A percentile compares a stretch with the other conserved stretches of the same genome.
phyloP scores from a whole-genome alignment of 75 land plant genomes.

The Cupressus sempervirens region DNA sequence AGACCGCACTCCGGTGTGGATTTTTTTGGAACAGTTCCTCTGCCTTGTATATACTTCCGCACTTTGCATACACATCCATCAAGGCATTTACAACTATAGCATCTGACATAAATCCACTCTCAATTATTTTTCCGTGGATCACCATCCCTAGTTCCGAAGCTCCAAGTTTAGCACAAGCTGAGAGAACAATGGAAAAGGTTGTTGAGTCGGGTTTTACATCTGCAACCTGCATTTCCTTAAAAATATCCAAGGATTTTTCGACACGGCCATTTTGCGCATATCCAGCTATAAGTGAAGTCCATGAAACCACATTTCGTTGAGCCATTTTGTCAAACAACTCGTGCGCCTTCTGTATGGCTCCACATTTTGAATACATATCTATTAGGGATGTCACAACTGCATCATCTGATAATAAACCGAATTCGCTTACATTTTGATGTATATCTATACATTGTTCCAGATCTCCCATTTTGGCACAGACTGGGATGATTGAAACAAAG shows the following conservation, averaged over 20 bases:
- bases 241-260: conserved; percentile 8
- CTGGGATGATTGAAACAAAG: conserved; percentile 10
- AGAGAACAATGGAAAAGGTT: conserved; percentile 12
- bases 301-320: conserved; percentile 16
- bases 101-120: conserved; percentile 17
- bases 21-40: conserved; percentile 6
- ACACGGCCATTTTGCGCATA: conserved; percentile 18
- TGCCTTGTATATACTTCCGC: conserved; percentile 16
- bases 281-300: conserved; percentile 15
- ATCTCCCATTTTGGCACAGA: conserved; percentile 21
- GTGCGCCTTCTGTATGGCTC: conserved; percentile 16
- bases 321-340: conserved; percentile 14
- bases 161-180: conserved; percentile 18
- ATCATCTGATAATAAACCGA: conserved; percentile 6
- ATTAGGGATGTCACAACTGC: conserved; percentile 14
- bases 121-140: conserved; percentile 9
- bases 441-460: conserved; percentile 20
- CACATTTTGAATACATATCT: conserved; percentile 30
- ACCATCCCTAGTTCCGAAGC: conserved; percentile 16
- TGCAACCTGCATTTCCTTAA: conserved; percentile 6
- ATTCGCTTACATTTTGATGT: conserved; percentile 1
- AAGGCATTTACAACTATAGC: conserved; percentile 16
- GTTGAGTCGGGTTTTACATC: conserved; percentile 8
- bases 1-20: conserved; percentile 9
- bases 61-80: conserved; percentile 23